These are phyloP conservation scores for Fagopyrum tataricum DNA, from an alignment of 148 eudicot species.

Conservation along the genomic window DNA sequence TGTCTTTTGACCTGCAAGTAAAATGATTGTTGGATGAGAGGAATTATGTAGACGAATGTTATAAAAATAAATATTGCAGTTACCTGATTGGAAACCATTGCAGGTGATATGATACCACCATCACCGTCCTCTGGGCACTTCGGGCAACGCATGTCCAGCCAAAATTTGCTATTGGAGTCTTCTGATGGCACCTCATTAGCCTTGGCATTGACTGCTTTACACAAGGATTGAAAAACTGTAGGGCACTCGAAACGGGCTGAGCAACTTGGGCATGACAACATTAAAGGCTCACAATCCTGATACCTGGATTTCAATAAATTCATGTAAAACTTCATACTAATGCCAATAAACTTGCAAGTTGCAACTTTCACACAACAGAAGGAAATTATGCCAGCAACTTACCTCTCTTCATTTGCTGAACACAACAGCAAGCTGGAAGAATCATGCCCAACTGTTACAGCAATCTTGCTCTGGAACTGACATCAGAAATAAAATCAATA, in stretches of 20 bases:
- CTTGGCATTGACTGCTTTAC: conserved; percentile 34
- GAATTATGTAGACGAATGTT: too few species aligned
- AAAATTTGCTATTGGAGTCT: conserved; percentile 33
- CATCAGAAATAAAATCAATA: conserved; percentile 19
- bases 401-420: conserved; percentile 51
- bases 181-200: conserved; percentile 34
- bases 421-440: conserved; percentile 47
- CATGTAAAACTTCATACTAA: not conserved
- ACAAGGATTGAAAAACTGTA: conserved; percentile 54
- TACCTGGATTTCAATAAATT: conserved; percentile 47
- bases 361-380: not conserved
- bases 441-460: conserved; percentile 40
- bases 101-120: conserved; percentile 56
- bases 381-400: not conserved
- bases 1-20: conserved; percentile 68
- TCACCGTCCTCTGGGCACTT: conserved; percentile 76
- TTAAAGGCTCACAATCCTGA: conserved; percentile 72
- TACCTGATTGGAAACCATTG: conserved; percentile 88
- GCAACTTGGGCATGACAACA: conserved; percentile 80
- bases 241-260: conserved; percentile 66
- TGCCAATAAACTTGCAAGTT: not conserved
- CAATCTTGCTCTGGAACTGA: conserved; percentile 81
- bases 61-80: not conserved
- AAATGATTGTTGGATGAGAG: too few species aligned
- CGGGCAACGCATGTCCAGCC: conserved; percentile 71